Base-by-base conservation (phyloP, 768 basidiomycete genomes). In the Leccinum arenicola region DNA sequence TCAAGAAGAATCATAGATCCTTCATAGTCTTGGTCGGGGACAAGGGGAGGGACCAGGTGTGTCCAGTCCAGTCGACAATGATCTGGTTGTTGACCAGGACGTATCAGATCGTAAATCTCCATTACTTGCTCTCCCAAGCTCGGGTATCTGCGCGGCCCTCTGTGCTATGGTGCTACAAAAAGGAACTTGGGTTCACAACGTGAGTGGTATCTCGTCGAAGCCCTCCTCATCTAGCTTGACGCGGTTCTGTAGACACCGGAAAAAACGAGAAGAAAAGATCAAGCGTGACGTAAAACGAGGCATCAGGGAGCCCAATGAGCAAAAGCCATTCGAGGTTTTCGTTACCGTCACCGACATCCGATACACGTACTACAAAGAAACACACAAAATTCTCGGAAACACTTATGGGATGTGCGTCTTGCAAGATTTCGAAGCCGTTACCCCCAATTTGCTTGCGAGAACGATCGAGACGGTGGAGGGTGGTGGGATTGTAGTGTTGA, bases 401-500 rank as follows among this genome's bases (percentile, higher is more conserved):
- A 99, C 97, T 0, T 98, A 90, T 73, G 96, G 96, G 47, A 98
- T 98, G 94, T 87, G 92, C 60, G 84, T 98, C 1, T 77, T 99
- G 52, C 97, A 98, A 75, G 97, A 98, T 68, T 99, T 98, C 64
- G 97, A 99, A 71, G 96, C 97, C 5, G 85, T 99, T 61, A 99
- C 97, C 2, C 97, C 97, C 15, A 99, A 99, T 76, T 76, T 98
- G 52, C 87, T 98, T 47, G 97, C 97, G 4, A 81, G 96, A 60
- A 98, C 97, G 14, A 93, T 98, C 54, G 97, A 99, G 77, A 99
- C 97, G 0, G 96, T 99, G 1, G 94, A 98, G 70, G 97, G 97
- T 14, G 97, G 97, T 25, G 92, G 92, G 0, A 69, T 93, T 29
- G 85, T 99, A 2, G 89, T 98, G 3, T 75, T 98, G 25, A 77